Evolutionary conservation across 495 filamentous ascomycete species (phyloP).

Genomic region (Jackrogersella minutella): DNA sequence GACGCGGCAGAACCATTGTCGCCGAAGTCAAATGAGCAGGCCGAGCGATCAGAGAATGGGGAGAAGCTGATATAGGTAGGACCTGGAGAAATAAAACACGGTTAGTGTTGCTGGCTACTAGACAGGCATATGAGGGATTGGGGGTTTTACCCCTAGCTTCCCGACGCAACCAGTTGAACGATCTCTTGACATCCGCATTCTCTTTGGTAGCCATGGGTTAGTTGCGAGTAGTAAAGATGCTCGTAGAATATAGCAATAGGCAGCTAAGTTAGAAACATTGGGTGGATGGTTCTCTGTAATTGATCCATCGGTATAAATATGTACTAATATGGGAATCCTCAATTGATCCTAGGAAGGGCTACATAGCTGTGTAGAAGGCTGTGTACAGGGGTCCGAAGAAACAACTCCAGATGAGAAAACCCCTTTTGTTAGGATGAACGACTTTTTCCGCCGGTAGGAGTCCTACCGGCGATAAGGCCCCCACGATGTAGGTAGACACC

Average conservation of each 20-base stretch:
- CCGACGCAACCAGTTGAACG: slow-evolving; percentile 15
- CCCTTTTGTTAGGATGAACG: background rate
- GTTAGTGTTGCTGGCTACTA: background rate
- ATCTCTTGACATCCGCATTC: background rate
- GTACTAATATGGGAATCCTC: too few relatives aligned
- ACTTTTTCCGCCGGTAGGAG: background rate
- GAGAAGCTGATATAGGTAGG: slow-evolving; percentile 37
- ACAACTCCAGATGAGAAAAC: too few relatives aligned
- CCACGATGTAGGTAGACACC: background rate
- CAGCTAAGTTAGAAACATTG: background rate
- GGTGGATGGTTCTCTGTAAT: background rate
- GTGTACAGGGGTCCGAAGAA: too few relatives aligned
- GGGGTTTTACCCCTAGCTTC: slow-evolving; percentile 8
- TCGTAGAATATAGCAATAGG: background rate
- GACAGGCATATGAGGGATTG: background rate
- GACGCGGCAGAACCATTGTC: slow-evolving; percentile 29
- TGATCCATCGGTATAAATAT: too few relatives aligned
- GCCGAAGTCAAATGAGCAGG: slow-evolving; percentile 40
- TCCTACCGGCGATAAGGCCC: background rate
- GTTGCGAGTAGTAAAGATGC: background rate
- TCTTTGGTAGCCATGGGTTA: background rate
- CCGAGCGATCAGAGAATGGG: slow-evolving; percentile 27
- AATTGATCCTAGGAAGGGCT: too few relatives aligned
- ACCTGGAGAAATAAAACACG: slow-evolving; percentile 20
- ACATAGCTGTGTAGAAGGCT: too few relatives aligned